These are phyloP conservation scores for Aspergillus brunneoviolaceus DNA, from an alignment of 2,329 filamentous ascomycete genomes.

Conservation along the genomic window DNA sequence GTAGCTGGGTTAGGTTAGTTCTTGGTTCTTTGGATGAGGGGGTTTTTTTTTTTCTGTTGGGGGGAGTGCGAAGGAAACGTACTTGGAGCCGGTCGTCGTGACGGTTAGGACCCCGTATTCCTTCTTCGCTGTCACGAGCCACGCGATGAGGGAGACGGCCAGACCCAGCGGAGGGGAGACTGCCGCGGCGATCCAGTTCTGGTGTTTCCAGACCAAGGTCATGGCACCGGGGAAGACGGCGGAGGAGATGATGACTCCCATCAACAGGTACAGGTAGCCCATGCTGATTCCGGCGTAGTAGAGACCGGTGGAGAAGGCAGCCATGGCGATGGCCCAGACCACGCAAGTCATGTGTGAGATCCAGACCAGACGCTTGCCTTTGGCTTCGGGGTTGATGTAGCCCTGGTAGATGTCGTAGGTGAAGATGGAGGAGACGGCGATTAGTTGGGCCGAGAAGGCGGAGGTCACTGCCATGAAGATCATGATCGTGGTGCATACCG, in stretches of 20 bases:
- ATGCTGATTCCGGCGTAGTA: constrained; percentile 75
- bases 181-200: constrained; percentile 73
- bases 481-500: constrained; percentile 73
- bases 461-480: constrained; percentile 90
- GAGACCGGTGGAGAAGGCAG: constrained; percentile 73
- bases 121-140: constrained; percentile 73
- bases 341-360: constrained; percentile 74
- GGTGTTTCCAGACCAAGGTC: constrained; percentile 76
- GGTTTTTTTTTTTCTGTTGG: neutral
- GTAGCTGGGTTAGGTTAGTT: constrained; percentile 43
- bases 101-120: constrained; percentile 69
- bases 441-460: constrained; percentile 77
- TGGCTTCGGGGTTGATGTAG: constrained; percentile 76
- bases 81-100: constrained; percentile 74
- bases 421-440: constrained; percentile 83
- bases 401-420: constrained; percentile 88
- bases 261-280: constrained; percentile 85
- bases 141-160: constrained; percentile 67
- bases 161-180: constrained; percentile 70
- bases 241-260: constrained; percentile 86
- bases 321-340: constrained; percentile 74
- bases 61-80: constrained; percentile 16
- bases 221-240: constrained; percentile 81
- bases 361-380: constrained; percentile 73
- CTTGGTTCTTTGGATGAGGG: neutral